A percentile compares a stretch with the other conserved stretches of the same genome.
Evolutionary conservation across 1,284 basidiomycete species (phyloP).

Genomic region (Fistulinella staudtii): DNA sequence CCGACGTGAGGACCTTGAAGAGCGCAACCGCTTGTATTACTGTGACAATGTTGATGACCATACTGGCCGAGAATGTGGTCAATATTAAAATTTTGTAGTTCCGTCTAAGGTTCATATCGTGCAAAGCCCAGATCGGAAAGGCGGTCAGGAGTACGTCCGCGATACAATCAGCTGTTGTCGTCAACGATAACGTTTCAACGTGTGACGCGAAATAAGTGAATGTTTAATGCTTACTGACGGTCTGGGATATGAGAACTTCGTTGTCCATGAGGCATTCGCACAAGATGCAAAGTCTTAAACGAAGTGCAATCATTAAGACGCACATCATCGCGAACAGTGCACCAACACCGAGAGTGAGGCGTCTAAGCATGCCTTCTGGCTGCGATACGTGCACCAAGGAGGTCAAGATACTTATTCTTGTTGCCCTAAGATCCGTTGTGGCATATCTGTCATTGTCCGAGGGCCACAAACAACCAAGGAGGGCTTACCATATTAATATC

Average conservation of each 20-base stretch:
- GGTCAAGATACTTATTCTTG: constrained; percentile 26
- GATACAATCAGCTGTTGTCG: constrained; percentile 15
- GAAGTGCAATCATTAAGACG: constrained; percentile 5
- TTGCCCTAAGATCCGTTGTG: constrained; percentile 13
- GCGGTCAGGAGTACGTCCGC: constrained; percentile 17
- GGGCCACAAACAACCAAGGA: too few species aligned
- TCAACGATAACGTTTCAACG: constrained; percentile 4
- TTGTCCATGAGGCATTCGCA: constrained; percentile 12
- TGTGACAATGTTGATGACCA: constrained; percentile 22
- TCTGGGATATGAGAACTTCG: constrained; percentile 13
- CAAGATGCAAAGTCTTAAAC: constrained; percentile 15
- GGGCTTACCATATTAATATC: constrained; percentile 26
- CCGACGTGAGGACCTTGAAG: constrained; percentile 5
- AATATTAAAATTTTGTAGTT: constrained; percentile 14
- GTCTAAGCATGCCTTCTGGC: constrained; percentile 14
- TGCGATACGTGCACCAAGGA: constrained; percentile 24
- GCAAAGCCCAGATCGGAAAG: constrained; percentile 18
- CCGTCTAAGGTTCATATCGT: constrained; percentile 9
- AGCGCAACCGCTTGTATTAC: constrained; percentile 9
- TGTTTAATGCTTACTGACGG: constrained; percentile 13
- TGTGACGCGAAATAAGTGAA: background rate
- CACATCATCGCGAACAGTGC: constrained; percentile 16
- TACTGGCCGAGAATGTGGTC: constrained; percentile 21
- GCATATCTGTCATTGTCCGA: too few species aligned
- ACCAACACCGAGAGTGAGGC: constrained; percentile 10